Percentiles rank a stretch among this genome's conserved stretches.
Conservation (phyloP, 2,329 filamentous ascomycete species). For the Colletotrichum scovillei region DNA sequence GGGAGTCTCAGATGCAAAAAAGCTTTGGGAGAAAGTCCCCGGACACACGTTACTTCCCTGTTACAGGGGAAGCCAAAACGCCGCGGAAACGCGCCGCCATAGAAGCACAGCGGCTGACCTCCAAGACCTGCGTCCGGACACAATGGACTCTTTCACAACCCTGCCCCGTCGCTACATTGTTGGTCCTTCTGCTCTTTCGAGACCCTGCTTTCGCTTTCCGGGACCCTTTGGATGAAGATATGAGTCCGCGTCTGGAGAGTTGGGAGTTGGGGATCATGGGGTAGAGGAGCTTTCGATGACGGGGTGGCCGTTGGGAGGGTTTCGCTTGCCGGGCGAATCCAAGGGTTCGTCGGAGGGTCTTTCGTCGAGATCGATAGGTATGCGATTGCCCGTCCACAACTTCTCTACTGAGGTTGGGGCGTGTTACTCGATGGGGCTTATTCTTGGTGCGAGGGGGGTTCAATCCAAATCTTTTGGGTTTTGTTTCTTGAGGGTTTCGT, state of each 20-base stretch:
- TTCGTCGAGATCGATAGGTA: slow-evolving; percentile 98
- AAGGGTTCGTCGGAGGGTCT: slow-evolving; percentile 64
- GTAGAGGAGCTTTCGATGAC: slow-evolving; percentile 40
- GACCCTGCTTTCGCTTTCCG: slow-evolving; percentile 36
- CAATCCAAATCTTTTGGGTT: slow-evolving; percentile 46
- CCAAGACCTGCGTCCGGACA: slow-evolving; percentile 67
- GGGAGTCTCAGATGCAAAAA: slow-evolving; percentile 39
- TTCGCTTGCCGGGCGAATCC: slow-evolving; percentile 41
- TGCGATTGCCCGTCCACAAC: slow-evolving; percentile 86
- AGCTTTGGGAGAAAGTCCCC: slow-evolving; percentile 99
- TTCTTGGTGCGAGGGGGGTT: slow-evolving; percentile 97
- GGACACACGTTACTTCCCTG: slow-evolving; percentile 73
- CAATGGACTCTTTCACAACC: slow-evolving; percentile 44
- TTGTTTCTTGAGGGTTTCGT: neutral
- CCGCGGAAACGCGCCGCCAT: slow-evolving; percentile 99
- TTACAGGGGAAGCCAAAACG: slow-evolving; percentile 47
- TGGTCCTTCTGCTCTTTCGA: slow-evolving; percentile 38
- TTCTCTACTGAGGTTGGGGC: slow-evolving; percentile 54
- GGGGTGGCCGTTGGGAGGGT: slow-evolving; percentile 40
- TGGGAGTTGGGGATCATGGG: slow-evolving; percentile 31
- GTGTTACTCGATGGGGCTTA: slow-evolving; percentile 99
- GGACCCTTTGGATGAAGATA: slow-evolving; percentile 85
- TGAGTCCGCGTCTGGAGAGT: slow-evolving; percentile 74
- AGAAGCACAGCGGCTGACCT: slow-evolving; percentile 97
- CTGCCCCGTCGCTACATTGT: slow-evolving; percentile 60